phyloP scores from a whole-genome alignment of 2,329 filamentous ascomycete genomes.

The Fusarium sulawesiense region DNA sequence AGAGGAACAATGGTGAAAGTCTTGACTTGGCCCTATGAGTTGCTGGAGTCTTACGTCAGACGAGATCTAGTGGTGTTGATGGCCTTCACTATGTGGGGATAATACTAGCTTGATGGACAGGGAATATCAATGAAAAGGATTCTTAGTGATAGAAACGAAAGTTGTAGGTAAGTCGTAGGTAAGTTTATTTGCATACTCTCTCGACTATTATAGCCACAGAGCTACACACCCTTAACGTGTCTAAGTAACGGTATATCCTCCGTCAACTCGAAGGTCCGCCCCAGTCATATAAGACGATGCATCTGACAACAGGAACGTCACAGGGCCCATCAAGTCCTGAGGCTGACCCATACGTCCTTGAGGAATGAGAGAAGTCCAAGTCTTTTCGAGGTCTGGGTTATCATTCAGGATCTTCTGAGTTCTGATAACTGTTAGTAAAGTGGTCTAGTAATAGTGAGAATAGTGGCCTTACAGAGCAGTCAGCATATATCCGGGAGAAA shows the following conservation, averaged over 20 bases:
- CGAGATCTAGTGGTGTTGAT: background rate
- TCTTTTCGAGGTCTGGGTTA: constrained; percentile 87
- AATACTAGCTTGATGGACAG: no score
- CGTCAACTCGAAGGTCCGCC: constrained; percentile 83
- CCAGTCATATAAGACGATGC: constrained; percentile 78
- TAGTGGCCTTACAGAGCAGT: constrained; percentile 91
- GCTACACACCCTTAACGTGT: rapidly evolving
- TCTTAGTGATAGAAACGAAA: no score
- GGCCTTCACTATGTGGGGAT: no score
- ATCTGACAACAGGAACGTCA: constrained; percentile 85
- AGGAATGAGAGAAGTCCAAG: constrained; percentile 92
- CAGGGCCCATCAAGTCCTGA: constrained; percentile 91
- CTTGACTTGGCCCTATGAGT: background rate
- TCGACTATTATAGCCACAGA: no score
- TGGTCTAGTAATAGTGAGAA: no score
- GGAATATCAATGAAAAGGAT: background rate
- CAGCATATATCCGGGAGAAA: constrained; percentile 95
- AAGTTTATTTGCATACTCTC: no score
- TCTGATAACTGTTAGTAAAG: no score
- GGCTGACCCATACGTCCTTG: constrained; percentile 93
- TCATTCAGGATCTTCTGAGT: constrained; percentile 96
- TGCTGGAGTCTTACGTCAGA: background rate
- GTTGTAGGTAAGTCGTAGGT: no score
- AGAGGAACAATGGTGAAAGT: background rate
- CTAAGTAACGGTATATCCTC: constrained; percentile 84